Evolutionary conservation across 2,329 filamentous ascomycete genomes (phyloP).

Genomic region (Apiospora rasikravindrae): DNA sequence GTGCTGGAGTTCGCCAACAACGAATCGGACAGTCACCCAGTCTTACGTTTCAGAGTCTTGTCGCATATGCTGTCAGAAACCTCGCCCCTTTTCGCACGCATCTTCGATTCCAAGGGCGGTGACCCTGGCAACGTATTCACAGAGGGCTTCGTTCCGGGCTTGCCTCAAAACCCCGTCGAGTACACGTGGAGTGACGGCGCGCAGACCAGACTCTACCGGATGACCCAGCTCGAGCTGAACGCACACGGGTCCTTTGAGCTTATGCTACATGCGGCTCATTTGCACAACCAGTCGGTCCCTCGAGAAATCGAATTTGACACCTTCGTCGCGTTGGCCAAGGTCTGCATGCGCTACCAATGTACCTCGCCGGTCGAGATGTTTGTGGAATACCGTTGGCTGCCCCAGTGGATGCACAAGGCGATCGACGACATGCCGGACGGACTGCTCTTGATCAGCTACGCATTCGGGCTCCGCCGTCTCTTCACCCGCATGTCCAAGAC

Average conservation of each 20-base stretch:
- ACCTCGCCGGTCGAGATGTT: slow-evolving; percentile 55
- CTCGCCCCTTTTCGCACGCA: slow-evolving; percentile 56
- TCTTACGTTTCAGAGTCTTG: slow-evolving; percentile 56
- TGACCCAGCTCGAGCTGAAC: slow-evolving; percentile 58
- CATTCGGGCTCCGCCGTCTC: slow-evolving; percentile 54
- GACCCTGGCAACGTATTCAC: slow-evolving; percentile 24
- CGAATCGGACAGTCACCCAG: slow-evolving; percentile 42
- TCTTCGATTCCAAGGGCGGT: slow-evolving; percentile 43
- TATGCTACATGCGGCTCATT: slow-evolving; percentile 57
- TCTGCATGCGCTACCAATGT: slow-evolving; percentile 55
- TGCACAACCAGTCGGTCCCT: slow-evolving; percentile 53
- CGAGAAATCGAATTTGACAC: slow-evolving; percentile 52
- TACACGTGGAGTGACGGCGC: slow-evolving; percentile 50
- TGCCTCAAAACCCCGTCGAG: slow-evolving; percentile 39
- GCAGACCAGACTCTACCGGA: slow-evolving; percentile 53
- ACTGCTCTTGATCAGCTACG: slow-evolving; percentile 57
- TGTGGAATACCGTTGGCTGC: slow-evolving; percentile 58
- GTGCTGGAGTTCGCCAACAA: slow-evolving; percentile 58
- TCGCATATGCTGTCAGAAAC: slow-evolving; percentile 56
- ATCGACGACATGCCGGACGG: slow-evolving; percentile 56
- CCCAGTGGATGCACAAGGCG: slow-evolving; percentile 55
- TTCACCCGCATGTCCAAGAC: slow-evolving; percentile 57
- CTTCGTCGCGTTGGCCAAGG: slow-evolving; percentile 58
- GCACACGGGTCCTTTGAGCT: slow-evolving; percentile 48
- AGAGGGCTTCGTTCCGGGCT: slow-evolving; percentile 23